Conservation (phyloP, 352 stramenopile species). For the Globisporangium ultimum region DNA sequence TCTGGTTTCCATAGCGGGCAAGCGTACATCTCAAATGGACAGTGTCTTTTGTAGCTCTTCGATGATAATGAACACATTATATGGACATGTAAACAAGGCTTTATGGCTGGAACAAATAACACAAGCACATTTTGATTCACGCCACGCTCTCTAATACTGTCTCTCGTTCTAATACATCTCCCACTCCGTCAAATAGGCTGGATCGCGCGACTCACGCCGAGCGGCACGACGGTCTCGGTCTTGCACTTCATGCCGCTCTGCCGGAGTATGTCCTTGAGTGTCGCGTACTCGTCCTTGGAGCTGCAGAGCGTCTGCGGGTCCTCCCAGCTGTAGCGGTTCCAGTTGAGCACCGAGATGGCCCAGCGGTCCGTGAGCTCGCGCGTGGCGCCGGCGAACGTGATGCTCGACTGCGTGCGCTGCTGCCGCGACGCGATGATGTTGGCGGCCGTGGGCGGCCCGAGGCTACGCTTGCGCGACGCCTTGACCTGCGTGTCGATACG, state of each 20-base stretch:
- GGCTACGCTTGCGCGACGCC: constrained; percentile 24
- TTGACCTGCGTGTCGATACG: constrained; percentile 46
- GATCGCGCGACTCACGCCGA: constrained; percentile 53
- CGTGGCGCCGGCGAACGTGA: constrained; percentile 53
- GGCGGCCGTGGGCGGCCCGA: constrained; percentile 7
- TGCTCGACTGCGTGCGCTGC: constrained; percentile 18
- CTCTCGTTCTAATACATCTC: too few relatives aligned
- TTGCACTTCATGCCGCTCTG: constrained; percentile 27
- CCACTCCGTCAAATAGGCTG: constrained; percentile 33
- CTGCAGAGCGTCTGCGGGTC: constrained; percentile 76
- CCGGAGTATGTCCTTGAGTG: constrained; percentile 40
- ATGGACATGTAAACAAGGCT: too few relatives aligned
- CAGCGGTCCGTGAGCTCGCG: constrained; percentile 60
- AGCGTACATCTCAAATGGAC: too few relatives aligned
- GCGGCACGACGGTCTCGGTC: constrained; percentile 26
- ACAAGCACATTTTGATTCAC: too few relatives aligned
- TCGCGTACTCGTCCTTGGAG: constrained; percentile 61
- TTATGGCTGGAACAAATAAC: too few relatives aligned
- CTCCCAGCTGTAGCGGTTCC: constrained; percentile 85
- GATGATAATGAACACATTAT: too few relatives aligned
- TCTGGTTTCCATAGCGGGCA: too few relatives aligned
- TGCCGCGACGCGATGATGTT: constrained; percentile 17
- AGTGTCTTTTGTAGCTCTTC: too few relatives aligned
- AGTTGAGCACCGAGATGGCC: constrained; percentile 79
- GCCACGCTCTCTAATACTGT: too few relatives aligned